Base-by-base conservation (phyloP, 2,329 filamentous ascomycete species). In the Alternaria postmessia region DNA sequence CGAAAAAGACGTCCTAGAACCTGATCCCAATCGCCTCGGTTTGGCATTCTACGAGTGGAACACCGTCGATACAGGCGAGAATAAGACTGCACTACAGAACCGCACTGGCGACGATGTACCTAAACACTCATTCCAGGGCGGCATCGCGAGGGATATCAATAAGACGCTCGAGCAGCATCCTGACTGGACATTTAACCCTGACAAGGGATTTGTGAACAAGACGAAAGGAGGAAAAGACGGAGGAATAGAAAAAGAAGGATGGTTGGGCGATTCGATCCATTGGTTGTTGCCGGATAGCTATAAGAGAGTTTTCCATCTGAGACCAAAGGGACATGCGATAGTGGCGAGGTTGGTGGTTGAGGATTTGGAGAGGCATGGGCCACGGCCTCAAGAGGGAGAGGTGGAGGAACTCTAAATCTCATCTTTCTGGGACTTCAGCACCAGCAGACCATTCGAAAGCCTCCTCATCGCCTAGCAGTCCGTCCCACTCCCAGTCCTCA, bases 11-110 rank as follows among this genome's bases (percentile, higher is more conserved):
- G 34, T 55, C 14, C 4, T 32, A 12, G 53, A 55, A 22, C 53
- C 43, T 2, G 24, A 59, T 18, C 71, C 73, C 1, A 74, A 75
- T 42, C 69, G 73, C 8, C 3, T 14, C 2, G 72, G 51, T 4
- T 59, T 77, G 3, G 57, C 56, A 7, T 77, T 76, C 49, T 77
- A 73, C 48, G 73, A 77, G 36, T 76, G 73, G 73, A 61, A 68
- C 24, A 77, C 73, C 1, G 62, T 72, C 1, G 73, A 76, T 43
- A n/a, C 18, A 1, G 69, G 66, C 1, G 73, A 74, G 32, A 69
- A 74, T 26, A 47, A 41, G 1, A 68, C 64, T 1, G 59, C 41
- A n/a, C 11, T 75, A n/a, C 52, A 63, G 20, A 64, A 65, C 24
- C 32, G 39, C 5, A 70, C 70, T 2, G 53, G 24, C 1, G 44